Base-by-base conservation (phyloP, 805 yeast species). In the Myxozyma neotropica region DNA sequence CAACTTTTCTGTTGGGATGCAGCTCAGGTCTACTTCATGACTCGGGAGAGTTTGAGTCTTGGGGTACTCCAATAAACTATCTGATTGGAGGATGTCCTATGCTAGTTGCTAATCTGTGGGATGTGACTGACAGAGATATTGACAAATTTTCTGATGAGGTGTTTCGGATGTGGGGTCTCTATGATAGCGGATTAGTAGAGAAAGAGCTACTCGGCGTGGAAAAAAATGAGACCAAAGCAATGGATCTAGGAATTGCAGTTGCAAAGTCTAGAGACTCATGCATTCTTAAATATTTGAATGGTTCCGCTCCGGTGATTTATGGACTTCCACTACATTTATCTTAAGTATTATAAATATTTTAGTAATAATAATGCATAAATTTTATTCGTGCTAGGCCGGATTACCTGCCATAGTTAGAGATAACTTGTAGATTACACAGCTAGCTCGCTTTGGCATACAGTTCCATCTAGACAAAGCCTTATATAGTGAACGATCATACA, bases 51-150 rank as follows among this genome's bases (percentile, higher is more conserved):
- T 78, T 87, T 58, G 89, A 85, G 63, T 86, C 94, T 0, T 79
- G 81, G 63, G 96, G 97, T 0, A 87, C 93, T 2, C 81, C 90
- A 0, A 80, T 82, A 65, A 83, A 88, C 52, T 91, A 91, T 78
- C 71, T 94, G 27, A 75, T 81, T 8, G 94, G 91, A 23, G 96
- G 96, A 0, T 82, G 89, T 49, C 94, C 96, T 0, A 80, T 88
- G 84, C 80, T 90, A 0, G 74, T 94, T 38, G 97, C 89, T 0
- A 90, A 89, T 68, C 73, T 94, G 57, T 94, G 99, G 99, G 97
- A 91, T 72, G 97, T 94, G 3, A 94, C 98, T 0, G 98, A 94
- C 73, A 91, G 88, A 66, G 99, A 94, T 71, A 89, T 90, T 52
- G 98, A 94, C 72, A 80, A 79, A 67, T 90, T 92, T 67, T 86